phyloP scores from a whole-genome alignment of 345 rosid genomes.

The Arabis alpina region DNA sequence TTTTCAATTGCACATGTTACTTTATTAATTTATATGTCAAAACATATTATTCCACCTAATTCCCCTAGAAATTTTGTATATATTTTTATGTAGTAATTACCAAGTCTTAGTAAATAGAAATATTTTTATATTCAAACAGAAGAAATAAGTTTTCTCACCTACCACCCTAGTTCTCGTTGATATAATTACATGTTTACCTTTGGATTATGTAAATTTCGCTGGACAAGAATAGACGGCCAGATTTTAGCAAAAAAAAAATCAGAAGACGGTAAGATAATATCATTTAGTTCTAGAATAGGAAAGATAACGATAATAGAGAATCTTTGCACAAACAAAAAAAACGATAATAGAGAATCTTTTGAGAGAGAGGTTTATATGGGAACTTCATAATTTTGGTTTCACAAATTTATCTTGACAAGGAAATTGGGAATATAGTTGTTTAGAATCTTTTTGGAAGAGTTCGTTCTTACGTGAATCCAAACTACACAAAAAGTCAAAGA shows the following conservation, averaged over 20 bases:
- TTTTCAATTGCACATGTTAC: too few relatives aligned
- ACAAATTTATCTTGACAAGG: background rate
- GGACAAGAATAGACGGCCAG: background rate
- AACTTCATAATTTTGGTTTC: background rate
- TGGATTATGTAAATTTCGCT: background rate
- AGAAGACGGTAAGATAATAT: too few relatives aligned
- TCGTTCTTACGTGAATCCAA: background rate
- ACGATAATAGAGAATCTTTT: background rate
- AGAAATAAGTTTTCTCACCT: background rate
- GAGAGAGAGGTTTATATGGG: conserved; percentile 1
- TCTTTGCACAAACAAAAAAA: too few relatives aligned
- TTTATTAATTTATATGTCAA: too few relatives aligned
- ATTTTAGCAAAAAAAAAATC: too few relatives aligned
- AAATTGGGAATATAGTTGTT: conserved; percentile 11
- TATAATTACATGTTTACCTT: background rate
- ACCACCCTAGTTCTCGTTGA: conserved; percentile 14
- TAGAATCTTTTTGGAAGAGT: conserved; percentile 3
- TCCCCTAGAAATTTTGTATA: too few relatives aligned
- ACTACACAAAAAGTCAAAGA: background rate
- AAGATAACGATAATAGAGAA: background rate
- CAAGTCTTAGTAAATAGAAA: too few relatives aligned
- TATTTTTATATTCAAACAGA: too few relatives aligned
- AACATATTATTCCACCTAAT: too few relatives aligned
- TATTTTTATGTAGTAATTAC: too few relatives aligned
- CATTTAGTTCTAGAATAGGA: background rate